Base-by-base conservation (phyloP, 2,329 filamentous ascomycete species). In the Orbilia blumenaviensis region DNA sequence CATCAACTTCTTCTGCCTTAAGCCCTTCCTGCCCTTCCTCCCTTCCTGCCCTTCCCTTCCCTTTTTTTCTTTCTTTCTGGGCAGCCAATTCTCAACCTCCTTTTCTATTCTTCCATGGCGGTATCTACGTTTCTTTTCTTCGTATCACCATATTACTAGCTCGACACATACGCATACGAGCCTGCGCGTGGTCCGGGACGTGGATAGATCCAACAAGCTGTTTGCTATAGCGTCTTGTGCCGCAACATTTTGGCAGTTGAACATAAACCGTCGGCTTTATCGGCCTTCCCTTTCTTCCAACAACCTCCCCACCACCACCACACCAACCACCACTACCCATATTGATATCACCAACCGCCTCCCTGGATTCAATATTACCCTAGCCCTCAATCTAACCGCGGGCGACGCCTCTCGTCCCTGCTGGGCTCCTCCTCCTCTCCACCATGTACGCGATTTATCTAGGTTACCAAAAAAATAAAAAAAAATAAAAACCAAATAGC, bases 401-500 rank as follows among this genome's bases (percentile, higher is more conserved):
- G 71, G 62, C 54, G 71, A 68, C 69, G 38, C 25, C 16, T 60
- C 46, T 44, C 63, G 69, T 66, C 58, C 71, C 63, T 60, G 63
- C 46, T 48, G 71, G 71, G 29, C 18, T n/a, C 38, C 52, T 9
- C 16, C 3, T 27, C 25, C 48, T 21, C 12, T 44, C 34, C 25
- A 34, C 21, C 71, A 75, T 75, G 71, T 75, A 75, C 41, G 73
- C 52, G 63, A 41, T 29, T 10, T 56, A n/a, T 8, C 62, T 18
- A 8, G n/a, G 25, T 18, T 14, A 18, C 12, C n/a, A n/a, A n/a
- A n/a, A n/a, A n/a, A n/a, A n/a, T n/a, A n/a, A n/a, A n/a, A n/a
- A n/a, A n/a, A n/a, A n/a, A n/a, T 44, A 46, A 10, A 10, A 5
- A 21, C 16, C 52, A 38, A 23, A 44, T 44, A 41, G 34, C 66